Base-by-base conservation (phyloP, 1,139 yeast genomes). In the Schizosaccharomyces versatilis region DNA sequence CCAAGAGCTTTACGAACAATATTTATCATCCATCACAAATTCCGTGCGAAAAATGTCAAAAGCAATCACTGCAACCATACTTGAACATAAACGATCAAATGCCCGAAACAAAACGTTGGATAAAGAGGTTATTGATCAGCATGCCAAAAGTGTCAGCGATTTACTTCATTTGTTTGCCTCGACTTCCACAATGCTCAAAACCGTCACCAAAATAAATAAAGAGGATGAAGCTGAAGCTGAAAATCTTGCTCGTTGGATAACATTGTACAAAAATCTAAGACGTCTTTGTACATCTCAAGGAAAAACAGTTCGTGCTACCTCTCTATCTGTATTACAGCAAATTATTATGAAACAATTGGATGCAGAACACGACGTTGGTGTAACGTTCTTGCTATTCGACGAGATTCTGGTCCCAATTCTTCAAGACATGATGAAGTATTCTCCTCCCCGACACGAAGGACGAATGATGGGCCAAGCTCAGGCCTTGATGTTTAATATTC, bases 161-260 rank as follows among this genome's bases (percentile, higher is more conserved):
- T 57, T 36, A 38, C 48, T 47, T 39, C 54, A 9, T 53, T 56
- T 15, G 40, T 56, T 6, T 15, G 32, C 32, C 32, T 24, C 32
- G 5, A 24, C 32, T 24, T 24, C 32, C 5, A 24, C 32, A 3
- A 24, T 24, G 32, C 32, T 24, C 5, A 24, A 24, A 3, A 24
- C 32, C 32, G 5, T 24, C 32, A 24, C 32, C 32, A 24, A 24
- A 24, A 24, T 24, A 24, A 24, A 24, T 24, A 5, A 24, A 24
- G 32, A 24, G 32, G 32, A 24, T 24, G 32, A 24, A 24, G 32
- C 32, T 24, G 32, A 24, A 24, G 32, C 32, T 24, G 32, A 24
- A 24, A 24, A 24, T 24, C 38, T 19, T 44, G 15, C 19, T 19
- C 19, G 32, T 7, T 44, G 49, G 49, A 44, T 17, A 24, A 7